These are phyloP conservation scores for Backusella tarrabulga DNA, from an alignment of 192 early-diverging fungal species.

Conservation along the genomic window DNA sequence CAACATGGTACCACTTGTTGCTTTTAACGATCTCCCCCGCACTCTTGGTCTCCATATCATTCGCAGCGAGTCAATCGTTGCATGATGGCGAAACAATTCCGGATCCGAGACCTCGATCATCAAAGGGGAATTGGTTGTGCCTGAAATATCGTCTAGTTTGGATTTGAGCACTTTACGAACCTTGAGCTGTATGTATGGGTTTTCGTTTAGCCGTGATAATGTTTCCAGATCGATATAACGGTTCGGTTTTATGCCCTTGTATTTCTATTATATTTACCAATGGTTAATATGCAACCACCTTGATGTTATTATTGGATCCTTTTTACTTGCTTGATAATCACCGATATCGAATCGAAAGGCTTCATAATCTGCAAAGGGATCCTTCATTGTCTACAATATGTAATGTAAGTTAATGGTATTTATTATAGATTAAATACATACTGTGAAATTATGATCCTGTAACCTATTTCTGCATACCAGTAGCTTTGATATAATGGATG, in stretches of 20 bases:
- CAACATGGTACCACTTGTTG: constrained; percentile 26
- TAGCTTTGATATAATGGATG: constrained; percentile 47
- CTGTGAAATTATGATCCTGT: constrained; percentile 44
- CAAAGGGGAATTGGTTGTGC: constrained; percentile 27
- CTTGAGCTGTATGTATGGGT: constrained; percentile 37
- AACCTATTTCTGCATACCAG: constrained; percentile 45
- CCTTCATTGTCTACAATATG: constrained; percentile 41
- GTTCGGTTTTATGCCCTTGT: constrained; percentile 26
- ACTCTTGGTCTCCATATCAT: constrained; percentile 44
- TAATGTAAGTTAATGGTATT: neutral
- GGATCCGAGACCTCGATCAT: constrained; percentile 41
- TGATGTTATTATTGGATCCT: neutral
- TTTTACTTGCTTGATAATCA: constrained; percentile 39
- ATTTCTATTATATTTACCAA: constrained; percentile 19
- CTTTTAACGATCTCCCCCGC: constrained; percentile 13
- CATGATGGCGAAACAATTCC: constrained; percentile 45
- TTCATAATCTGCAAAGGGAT: constrained; percentile 48
- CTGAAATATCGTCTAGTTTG: constrained; percentile 55
- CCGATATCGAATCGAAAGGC: constrained; percentile 39
- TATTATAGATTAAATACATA: constrained; percentile 12
- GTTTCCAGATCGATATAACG: constrained; percentile 34
- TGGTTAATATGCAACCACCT: neutral
- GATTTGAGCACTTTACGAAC: constrained; percentile 52
- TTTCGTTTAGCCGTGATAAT: constrained; percentile 33
- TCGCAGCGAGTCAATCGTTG: constrained; percentile 41